Evolutionary conservation across 176 grass and related monocot species (phyloP).

Genomic region (Oryza coarctata): DNA sequence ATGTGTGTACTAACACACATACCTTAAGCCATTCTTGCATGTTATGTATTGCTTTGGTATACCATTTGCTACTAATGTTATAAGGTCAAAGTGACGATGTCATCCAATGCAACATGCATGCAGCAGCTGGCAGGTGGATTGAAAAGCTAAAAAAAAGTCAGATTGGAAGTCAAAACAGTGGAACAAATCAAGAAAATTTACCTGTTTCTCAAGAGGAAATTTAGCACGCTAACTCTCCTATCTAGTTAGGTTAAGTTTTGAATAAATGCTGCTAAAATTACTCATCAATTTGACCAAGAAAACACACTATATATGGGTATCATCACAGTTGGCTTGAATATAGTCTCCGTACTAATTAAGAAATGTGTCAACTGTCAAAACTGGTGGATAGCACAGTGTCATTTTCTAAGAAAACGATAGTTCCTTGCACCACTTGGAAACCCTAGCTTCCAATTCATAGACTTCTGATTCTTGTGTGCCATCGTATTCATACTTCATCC

Average conservation of each 20-base stretch:
- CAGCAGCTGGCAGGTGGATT: not conserved
- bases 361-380: not conserved
- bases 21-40: not conserved
- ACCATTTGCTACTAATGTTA: not conserved
- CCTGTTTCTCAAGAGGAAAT: not conserved
- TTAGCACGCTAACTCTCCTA: not conserved
- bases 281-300: not conserved
- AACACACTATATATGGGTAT: not conserved
- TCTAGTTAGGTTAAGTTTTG: not conserved
- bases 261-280: not conserved
- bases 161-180: conserved; percentile 14
- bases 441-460: not conserved
- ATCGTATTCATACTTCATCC: not conserved
- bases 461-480: not conserved
- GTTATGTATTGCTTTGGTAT: not conserved
- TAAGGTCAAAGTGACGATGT: conserved; percentile 18
- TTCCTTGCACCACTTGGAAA: not conserved
- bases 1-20: not conserved
- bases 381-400: not conserved
- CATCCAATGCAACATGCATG: not conserved
- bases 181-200: not conserved
- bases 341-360: not conserved
- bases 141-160: not conserved
- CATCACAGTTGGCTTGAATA: not conserved
- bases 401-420: not conserved